Evolutionary conservation across 768 basidiomycete genomes (phyloP).

Genomic region (Dioszegia hungarica): DNA sequence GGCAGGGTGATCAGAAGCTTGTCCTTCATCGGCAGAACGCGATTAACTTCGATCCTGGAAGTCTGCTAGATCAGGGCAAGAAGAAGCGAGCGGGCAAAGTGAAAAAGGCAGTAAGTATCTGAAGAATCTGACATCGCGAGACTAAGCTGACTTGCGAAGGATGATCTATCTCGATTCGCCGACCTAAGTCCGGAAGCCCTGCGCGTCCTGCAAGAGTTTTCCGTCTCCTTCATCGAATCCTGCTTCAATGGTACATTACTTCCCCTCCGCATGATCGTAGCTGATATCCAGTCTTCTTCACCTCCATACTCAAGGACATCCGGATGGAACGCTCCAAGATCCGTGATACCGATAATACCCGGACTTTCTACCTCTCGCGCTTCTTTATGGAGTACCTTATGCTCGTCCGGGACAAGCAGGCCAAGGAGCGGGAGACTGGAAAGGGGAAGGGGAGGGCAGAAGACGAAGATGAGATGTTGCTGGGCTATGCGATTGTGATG

Average conservation of each 20-base stretch:
- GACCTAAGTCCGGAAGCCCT: conserved; percentile 49
- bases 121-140: too few relatives aligned
- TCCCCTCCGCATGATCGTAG: too few relatives aligned
- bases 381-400: conserved; percentile 94
- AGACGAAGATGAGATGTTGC: conserved; percentile 9
- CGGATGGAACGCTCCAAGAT: conserved; percentile 85
- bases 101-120: conserved; percentile 27
- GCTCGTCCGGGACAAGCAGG: conserved; percentile 50
- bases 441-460: conserved; percentile 16
- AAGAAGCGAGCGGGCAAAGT: conserved; percentile 28
- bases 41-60: conserved; percentile 54
- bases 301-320: conserved; percentile 83
- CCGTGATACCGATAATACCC: conserved; percentile 88
- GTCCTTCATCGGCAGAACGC: conserved; percentile 84
- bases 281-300: conserved; percentile 65
- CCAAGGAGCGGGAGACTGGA: background rate
- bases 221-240: conserved; percentile 67
- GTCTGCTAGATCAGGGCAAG: conserved; percentile 44
- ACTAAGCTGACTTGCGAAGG: conserved; percentile 17
- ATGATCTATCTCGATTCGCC: conserved; percentile 28
- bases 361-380: conserved; percentile 76
- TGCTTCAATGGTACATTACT: conserved; percentile 93
- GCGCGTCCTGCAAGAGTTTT: conserved; percentile 60
- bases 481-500: conserved; percentile 67
- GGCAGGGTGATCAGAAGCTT: conserved; percentile 49